Base-by-base conservation (phyloP, 306 rosid genomes). In the Medicago arabica region DNA sequence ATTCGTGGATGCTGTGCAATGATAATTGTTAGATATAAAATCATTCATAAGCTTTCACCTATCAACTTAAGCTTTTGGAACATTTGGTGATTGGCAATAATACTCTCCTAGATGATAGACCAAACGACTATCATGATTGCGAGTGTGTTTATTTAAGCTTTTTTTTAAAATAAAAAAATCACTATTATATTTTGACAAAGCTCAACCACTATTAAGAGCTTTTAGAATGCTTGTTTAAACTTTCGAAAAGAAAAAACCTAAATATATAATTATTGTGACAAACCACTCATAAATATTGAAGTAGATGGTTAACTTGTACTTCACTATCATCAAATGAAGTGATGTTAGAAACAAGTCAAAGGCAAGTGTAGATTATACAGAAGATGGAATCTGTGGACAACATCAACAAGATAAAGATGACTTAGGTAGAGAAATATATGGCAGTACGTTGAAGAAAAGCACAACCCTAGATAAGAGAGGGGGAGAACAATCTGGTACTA, bases 351-450 rank as follows among this genome's bases (percentile, higher is more conserved):
- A 71, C 63, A 34, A 46, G 69, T 57, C 8, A 43, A 13, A 14
- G 64, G 70, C 47, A 31, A 28, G 43, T 72, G 46, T 51, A 55
- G 63, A 28, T 73, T 74, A 36, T 34, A 49, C n/a, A 36, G 55
- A 23, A 17, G 28, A 75, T 40, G 57, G 19, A 21, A 69, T 59
- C 31, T 1, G 63, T 19, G 46, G 54, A 74, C 47, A 71, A 74
- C 47, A 71, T 60, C 31, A 59, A 39, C 59, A 69, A 61, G 76
- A 81, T 74, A 62, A 61, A 21, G 38, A 49, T 28, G 72, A 63
- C 19, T 50, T 69, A 4, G 28, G 36, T 39, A 21, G 72, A 40
- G 65, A 39, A 47, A 28, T 34, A 58, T 15, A 46, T 7, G 31
- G 17, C 31, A 39, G 39, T 6, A 15, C 49, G 61, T 12, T 41